Conservation (phyloP, 73 alveolate species). For the Paramecium pentaurelia region DNA sequence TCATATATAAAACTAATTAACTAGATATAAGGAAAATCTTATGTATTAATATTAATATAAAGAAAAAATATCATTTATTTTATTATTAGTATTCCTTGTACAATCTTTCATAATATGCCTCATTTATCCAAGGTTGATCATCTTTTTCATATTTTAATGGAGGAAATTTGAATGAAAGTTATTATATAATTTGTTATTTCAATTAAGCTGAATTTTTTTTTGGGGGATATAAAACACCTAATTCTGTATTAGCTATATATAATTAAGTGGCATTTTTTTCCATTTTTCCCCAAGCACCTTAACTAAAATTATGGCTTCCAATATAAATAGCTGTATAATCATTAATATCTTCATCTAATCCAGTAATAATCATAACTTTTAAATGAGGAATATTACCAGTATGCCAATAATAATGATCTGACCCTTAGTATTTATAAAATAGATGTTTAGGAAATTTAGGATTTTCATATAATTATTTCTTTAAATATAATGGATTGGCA, state of each 20-base stretch:
- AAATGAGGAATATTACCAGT: conserved; percentile 59
- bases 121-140: conserved; percentile 40
- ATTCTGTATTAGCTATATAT: conserved; percentile 50
- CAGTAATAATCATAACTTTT: conserved; percentile 52
- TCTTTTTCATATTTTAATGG: conserved; percentile 20
- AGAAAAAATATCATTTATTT: not conserved
- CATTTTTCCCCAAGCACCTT: conserved; percentile 62
- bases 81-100: not conserved
- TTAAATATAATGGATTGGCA: conserved; percentile 48
- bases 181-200: not conserved
- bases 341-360: not conserved
- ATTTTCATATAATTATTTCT: conserved; percentile 31
- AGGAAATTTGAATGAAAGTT: conserved; percentile 32
- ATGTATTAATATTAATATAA: not conserved
- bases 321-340: conserved; percentile 48
- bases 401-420: conserved; percentile 47
- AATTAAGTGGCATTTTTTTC: conserved; percentile 50
- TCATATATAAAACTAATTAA: not conserved
- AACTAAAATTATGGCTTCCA: conserved; percentile 56
- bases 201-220: not conserved
- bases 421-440: conserved; percentile 21
- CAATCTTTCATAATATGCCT: not conserved
- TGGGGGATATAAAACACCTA: conserved; percentile 52
- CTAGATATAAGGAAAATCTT: not conserved
- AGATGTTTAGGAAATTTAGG: conserved; percentile 42